Conservation (phyloP, 805 yeast species). For the Wickerhamiella occidentalis region DNA sequence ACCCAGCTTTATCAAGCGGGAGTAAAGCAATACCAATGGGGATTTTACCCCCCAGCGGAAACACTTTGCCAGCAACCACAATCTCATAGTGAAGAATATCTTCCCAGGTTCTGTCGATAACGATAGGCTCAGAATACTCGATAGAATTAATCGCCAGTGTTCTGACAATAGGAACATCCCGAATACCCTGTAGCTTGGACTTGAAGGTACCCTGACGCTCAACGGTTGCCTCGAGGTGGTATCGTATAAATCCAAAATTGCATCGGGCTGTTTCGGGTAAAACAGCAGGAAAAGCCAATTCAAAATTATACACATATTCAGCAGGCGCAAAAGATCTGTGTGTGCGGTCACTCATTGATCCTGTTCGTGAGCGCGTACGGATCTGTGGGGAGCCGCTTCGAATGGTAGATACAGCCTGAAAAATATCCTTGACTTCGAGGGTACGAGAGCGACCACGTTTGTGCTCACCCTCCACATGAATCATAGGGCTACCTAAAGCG, state of each 20-base stretch:
- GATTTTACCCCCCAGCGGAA: constrained; percentile 68
- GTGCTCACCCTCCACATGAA: constrained; percentile 6
- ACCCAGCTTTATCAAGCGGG: constrained; percentile 75
- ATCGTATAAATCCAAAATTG: constrained; percentile 69
- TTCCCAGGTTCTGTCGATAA: constrained; percentile 87
- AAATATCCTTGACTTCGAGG: constrained; percentile 10
- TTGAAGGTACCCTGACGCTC: constrained; percentile 81
- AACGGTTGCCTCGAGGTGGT: constrained; percentile 54
- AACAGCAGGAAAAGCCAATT: constrained; percentile 70
- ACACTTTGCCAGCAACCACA: constrained; percentile 77
- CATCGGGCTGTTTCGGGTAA: constrained; percentile 70
- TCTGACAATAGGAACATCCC: constrained; percentile 57
- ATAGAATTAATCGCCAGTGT: constrained; percentile 64
- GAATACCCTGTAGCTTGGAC: constrained; percentile 50
- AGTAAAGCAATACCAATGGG: constrained; percentile 76
- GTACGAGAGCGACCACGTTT: constrained; percentile 6
- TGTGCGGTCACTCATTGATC: constrained; percentile 23
- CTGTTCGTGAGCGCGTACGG: constrained; percentile 5
- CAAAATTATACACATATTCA: constrained; percentile 85
- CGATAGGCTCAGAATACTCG: constrained; percentile 89
- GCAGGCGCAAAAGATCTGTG: constrained; percentile 62
- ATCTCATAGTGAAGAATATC: constrained; percentile 82
- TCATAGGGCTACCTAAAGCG: constrained; percentile 8
- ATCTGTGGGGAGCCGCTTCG: constrained; percentile 8
- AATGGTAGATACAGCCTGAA: constrained; percentile 4